Percentiles rank a stretch among this genome's conserved stretches.
phyloP scores from a whole-genome alignment of 1,284 basidiomycete species.

The Golubevia pallescens region DNA sequence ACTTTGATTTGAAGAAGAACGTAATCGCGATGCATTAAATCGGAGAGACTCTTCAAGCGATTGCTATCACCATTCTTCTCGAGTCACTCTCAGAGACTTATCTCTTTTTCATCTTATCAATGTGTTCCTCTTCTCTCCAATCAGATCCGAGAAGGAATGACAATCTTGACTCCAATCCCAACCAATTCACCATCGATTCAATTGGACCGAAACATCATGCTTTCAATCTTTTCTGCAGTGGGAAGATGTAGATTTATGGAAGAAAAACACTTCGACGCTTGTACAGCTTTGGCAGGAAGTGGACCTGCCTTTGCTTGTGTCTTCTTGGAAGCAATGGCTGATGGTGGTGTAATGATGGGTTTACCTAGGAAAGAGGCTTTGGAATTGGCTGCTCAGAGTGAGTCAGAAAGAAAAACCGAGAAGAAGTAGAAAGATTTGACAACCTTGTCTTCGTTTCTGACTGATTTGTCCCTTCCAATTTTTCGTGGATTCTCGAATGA shows the following conservation, averaged over 20 bases:
- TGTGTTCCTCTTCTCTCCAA: constrained; percentile 14
- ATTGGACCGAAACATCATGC: constrained; percentile 37
- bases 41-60: too few relatives aligned
- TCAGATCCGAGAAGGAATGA: constrained; percentile 61
- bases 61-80: too few relatives aligned
- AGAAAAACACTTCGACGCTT: constrained; percentile 84
- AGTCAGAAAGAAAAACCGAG: constrained; percentile 10
- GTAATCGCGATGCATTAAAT: too few relatives aligned
- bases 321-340: constrained; percentile 97
- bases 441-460: too few relatives aligned
- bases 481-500: too few relatives aligned
- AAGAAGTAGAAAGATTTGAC: too few relatives aligned
- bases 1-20: too few relatives aligned
- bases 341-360: constrained; percentile 99
- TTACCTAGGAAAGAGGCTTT: constrained; percentile 89
- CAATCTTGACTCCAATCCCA: constrained; percentile 49
- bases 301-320: constrained; percentile 97
- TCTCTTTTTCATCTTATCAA: neutral
- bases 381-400: constrained; percentile 94
- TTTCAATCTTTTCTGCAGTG: constrained; percentile 54
- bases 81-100: too few relatives aligned
- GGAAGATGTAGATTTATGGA: constrained; percentile 54
- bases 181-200: constrained; percentile 20
- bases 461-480: too few relatives aligned
- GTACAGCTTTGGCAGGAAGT: constrained; percentile 92